Conservation (phyloP, 352 stramenopile genomes). For the Elongisporangium undulatum region DNA sequence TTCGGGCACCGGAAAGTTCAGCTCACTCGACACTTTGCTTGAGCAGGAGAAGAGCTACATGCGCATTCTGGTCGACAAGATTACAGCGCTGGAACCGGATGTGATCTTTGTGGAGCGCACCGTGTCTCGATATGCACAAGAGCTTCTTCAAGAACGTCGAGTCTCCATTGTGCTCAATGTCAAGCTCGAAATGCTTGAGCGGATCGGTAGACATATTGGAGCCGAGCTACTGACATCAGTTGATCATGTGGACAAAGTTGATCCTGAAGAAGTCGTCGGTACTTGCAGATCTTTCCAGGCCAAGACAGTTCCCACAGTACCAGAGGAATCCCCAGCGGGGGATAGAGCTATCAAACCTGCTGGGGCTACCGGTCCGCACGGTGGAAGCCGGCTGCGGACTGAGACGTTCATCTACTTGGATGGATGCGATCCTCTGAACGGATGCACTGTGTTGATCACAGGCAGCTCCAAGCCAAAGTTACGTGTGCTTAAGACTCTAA, state of each 20-base stretch:
- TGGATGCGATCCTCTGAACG: constrained; percentile 92
- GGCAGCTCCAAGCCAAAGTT: constrained; percentile 86
- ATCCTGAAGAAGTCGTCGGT: constrained; percentile 49
- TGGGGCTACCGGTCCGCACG: constrained; percentile 5
- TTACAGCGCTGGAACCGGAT: constrained; percentile 93
- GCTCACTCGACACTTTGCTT: constrained; percentile 93
- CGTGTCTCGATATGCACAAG: constrained; percentile 90
- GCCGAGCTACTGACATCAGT: constrained; percentile 90
- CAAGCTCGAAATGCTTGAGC: constrained; percentile 88
- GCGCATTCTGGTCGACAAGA: constrained; percentile 96
- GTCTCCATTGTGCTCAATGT: constrained; percentile 95
- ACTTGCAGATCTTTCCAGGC: constrained; percentile 66
- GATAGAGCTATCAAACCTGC: background rate
- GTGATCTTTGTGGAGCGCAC: constrained; percentile 93
- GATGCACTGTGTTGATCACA: constrained; percentile 92
- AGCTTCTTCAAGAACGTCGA: constrained; percentile 87
- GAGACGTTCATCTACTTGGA: constrained; percentile 95
- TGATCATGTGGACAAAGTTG: constrained; percentile 85
- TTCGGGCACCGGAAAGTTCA: constrained; percentile 78
- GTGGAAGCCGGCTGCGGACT: constrained; percentile 27
- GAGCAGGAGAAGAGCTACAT: constrained; percentile 98
- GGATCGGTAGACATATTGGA: constrained; percentile 92
- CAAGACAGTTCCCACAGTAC: constrained; percentile 46
- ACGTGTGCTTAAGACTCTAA: constrained; percentile 91
- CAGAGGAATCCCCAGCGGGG: constrained; percentile 18